phyloP scores from a whole-genome alignment of 495 filamentous ascomycete genomes.

The Trichoderma virens region DNA sequence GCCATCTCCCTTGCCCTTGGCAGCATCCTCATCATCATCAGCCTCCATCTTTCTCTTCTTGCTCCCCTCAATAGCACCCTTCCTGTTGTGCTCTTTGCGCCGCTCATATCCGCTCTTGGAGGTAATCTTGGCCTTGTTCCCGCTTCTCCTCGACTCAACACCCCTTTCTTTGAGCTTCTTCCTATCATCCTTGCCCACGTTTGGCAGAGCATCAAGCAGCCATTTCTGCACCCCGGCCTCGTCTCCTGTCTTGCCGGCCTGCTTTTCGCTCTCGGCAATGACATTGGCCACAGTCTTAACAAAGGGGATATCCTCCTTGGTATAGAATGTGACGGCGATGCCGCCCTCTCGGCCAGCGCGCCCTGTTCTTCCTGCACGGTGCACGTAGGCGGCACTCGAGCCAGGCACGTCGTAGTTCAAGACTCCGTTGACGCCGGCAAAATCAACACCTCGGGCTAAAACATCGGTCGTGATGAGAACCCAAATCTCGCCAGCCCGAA shows the following conservation, averaged over 20 bases:
- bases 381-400: constrained; percentile 81
- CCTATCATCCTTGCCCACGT: constrained; percentile 71
- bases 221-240: constrained; percentile 62
- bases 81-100: constrained; percentile 64
- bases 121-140: constrained; percentile 58
- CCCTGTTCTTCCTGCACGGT: constrained; percentile 87
- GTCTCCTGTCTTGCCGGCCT: constrained; percentile 38
- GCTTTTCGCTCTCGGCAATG: constrained; percentile 73
- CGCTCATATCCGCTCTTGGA: constrained; percentile 90
- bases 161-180: constrained; percentile 74
- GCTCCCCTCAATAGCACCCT: constrained; percentile 65
- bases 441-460: constrained; percentile 84
- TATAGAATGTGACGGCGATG: constrained; percentile 89
- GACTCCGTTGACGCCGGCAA: constrained; percentile 84
- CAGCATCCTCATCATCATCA: constrained; percentile 26
- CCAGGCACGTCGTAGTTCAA: constrained; percentile 95
- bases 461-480: constrained; percentile 92
- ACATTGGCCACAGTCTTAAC: constrained; percentile 90
- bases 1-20: constrained; percentile 33
- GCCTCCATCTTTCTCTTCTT: constrained; percentile 48
- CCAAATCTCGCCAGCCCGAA: constrained; percentile 91
- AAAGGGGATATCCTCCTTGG: constrained; percentile 85
- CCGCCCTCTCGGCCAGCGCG: constrained; percentile 82
- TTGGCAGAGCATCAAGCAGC: constrained; percentile 82
- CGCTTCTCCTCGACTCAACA: constrained; percentile 61